Evolutionary conservation across 805 yeast genomes (phyloP).

Genomic region (Candida qinlingensis): DNA sequence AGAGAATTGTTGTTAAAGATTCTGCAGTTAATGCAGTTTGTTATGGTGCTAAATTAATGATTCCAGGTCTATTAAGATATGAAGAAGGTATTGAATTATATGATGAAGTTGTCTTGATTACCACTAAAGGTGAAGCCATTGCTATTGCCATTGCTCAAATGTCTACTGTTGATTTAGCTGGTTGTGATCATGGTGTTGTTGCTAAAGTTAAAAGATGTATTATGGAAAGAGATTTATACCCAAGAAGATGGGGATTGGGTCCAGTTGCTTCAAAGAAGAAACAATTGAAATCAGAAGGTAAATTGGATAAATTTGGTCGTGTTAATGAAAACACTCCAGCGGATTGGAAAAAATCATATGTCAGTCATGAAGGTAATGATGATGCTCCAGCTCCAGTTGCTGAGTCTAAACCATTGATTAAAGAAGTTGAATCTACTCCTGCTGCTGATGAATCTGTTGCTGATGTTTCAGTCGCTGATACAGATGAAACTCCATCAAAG

Average conservation of each 20-base stretch:
- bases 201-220: slow-evolving; percentile 98
- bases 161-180: slow-evolving; percentile 94
- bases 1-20: slow-evolving; percentile 91
- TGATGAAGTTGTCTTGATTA: slow-evolving; percentile 96
- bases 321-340: slow-evolving; percentile 90
- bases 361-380: slow-evolving; percentile 58
- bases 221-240: slow-evolving; percentile 98
- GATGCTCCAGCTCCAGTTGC: slow-evolving; percentile 38
- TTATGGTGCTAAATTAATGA: slow-evolving; percentile 98
- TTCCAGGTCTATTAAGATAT: slow-evolving; percentile 95
- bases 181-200: slow-evolving; percentile 98
- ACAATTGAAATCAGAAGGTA: slow-evolving; percentile 95
- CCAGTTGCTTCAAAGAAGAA: slow-evolving; percentile 98
- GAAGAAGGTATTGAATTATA: slow-evolving; percentile 96
- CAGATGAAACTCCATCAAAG: slow-evolving; percentile 25
- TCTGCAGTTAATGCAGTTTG: slow-evolving; percentile 97
- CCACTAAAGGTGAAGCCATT: slow-evolving; percentile 99
- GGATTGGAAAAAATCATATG: slow-evolving; percentile 83
- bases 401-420: slow-evolving; percentile 46
- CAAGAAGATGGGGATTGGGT: slow-evolving; percentile 99
- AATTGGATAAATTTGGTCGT: slow-evolving; percentile 94
- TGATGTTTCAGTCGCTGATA: slow-evolving; percentile 26
- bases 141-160: slow-evolving; percentile 98
- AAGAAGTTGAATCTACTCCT: slow-evolving; percentile 34
- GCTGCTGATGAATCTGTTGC: slow-evolving; percentile 23